Base-by-base conservation (phyloP, 169 alveolate species). In the Babesia gibsoni region DNA sequence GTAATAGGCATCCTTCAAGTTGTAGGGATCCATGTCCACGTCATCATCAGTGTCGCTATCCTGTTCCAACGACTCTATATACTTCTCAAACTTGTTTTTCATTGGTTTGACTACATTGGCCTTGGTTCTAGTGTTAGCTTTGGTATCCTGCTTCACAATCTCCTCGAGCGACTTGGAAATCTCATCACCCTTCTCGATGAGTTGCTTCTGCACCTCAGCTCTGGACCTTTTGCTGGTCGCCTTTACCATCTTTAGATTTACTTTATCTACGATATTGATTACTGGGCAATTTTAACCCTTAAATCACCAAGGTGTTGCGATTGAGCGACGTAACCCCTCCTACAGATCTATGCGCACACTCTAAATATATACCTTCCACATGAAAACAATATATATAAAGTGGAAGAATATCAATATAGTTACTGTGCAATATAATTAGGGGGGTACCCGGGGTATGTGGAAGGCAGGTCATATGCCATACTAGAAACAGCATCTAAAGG, bases 1-100 rank as follows among this genome's bases (percentile, higher is more conserved):
- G 72, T 94, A 94, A n/a, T 81, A 87, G 0, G 95, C 95, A 35
- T 90, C 91, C 48, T 83, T 84, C 43, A 92, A 73, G 59, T 86
- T 61, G 66, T 92, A 92, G 18, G 96, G 96, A 82, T 92, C 95
- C 37, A 74, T 73, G 25, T 74, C 86, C 18, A 48, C 79, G 22
- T 66, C 84, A 23, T 61, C 82, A 12, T 42, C 67, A 18, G 27
- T 49, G 36, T 18, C 52, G 49, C 69, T 67, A 27, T 52, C 69
- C 53, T 5, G 46, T 67, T 64, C 50, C 53, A 52, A 36, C 42
- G 39, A 68, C 41, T 81, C 86, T 43, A 59, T 56, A n/a, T 79
- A 52, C 72, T 81, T 81, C 42, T 22, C 57, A 14, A 37, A 16
- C 16, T 5, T n/a, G 54, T 3, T 18, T 10, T 33, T 52, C 52